Evolutionary conservation across 2,329 filamentous ascomycete species (phyloP).

Genomic region (Sclerotinia trifoliorum): DNA sequence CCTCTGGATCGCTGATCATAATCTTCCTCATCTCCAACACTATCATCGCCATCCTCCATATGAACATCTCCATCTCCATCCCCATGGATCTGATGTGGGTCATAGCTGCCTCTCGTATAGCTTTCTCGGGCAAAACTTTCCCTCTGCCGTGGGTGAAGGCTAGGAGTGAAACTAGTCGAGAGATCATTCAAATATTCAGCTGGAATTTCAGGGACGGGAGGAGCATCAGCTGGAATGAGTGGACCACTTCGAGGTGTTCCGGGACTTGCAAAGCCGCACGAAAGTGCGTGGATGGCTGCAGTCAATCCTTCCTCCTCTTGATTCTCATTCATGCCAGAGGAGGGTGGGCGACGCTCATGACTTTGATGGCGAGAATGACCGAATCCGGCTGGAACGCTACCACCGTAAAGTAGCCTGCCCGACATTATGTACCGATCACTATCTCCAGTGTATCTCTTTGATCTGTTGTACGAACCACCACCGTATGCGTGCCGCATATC

Average conservation of each 20-base stretch:
- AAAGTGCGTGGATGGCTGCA: constrained; percentile 84
- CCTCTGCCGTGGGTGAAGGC: constrained; percentile 60
- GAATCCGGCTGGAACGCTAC: constrained; percentile 52
- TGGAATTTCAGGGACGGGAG: constrained; percentile 84
- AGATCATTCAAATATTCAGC: constrained; percentile 68
- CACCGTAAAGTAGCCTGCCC: constrained; percentile 41
- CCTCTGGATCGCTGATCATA: constrained; percentile 58
- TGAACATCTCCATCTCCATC: constrained; percentile 65
- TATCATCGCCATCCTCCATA: constrained; percentile 65
- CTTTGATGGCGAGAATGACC: constrained; percentile 65
- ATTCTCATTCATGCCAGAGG: constrained; percentile 72
- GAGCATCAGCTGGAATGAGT: constrained; percentile 70
- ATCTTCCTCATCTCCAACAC: constrained; percentile 63
- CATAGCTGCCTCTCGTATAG: constrained; percentile 44
- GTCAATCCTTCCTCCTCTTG: constrained; percentile 84
- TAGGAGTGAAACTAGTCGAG: constrained; percentile 55
- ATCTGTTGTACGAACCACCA: constrained; percentile 41
- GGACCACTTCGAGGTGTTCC: constrained; percentile 63
- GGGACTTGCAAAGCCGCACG: constrained; percentile 73
- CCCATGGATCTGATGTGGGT: constrained; percentile 53
- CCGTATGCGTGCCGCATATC: constrained; percentile 52
- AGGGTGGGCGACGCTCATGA: constrained; percentile 72
- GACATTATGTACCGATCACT: constrained; percentile 80
- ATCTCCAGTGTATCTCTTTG: constrained; percentile 60
- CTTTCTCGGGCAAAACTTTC: constrained; percentile 48